Conservation (phyloP, 2,329 filamentous ascomycete genomes). For the Colletotrichum karsti region DNA sequence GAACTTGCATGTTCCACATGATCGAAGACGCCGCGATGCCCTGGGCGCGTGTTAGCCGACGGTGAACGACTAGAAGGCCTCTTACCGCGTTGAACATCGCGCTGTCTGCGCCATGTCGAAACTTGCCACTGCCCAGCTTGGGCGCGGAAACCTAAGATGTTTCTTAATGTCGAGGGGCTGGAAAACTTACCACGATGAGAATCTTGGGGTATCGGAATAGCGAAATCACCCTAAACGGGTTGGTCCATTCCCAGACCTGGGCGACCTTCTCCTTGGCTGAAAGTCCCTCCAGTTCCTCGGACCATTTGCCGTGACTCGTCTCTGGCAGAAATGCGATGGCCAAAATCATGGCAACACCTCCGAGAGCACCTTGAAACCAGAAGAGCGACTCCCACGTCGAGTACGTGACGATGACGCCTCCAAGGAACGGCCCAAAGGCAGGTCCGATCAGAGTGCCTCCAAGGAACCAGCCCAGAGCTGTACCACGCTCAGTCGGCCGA, state of each 20-base stretch:
- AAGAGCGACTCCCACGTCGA: constrained; percentile 74
- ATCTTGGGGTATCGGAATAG: constrained; percentile 75
- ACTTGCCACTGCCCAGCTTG: background rate
- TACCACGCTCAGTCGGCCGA: constrained; percentile 69
- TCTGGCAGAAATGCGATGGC: constrained; percentile 72
- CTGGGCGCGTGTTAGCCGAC: background rate
- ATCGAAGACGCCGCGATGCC: constrained; percentile 65
- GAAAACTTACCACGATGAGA: constrained; percentile 52
- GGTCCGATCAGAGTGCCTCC: constrained; percentile 73
- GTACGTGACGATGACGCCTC: constrained; percentile 76
- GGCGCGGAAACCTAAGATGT: background rate
- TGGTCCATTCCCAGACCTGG: constrained; percentile 58
- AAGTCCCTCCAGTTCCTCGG: constrained; percentile 67
- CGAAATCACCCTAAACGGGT: constrained; percentile 69
- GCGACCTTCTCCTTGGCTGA: constrained; percentile 53
- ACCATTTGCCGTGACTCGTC: constrained; percentile 71
- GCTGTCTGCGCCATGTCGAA: background rate
- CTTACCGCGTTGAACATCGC: background rate
- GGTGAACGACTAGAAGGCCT: background rate
- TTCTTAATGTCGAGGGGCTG: background rate
- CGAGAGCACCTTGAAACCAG: constrained; percentile 73
- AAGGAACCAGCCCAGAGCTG: constrained; percentile 73
- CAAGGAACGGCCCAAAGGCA: constrained; percentile 69
- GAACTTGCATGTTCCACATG: constrained; percentile 77
- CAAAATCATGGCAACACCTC: constrained; percentile 61